Conservation (phyloP, 225 moss, liverwort and hornwort species). For the Sphagnum tenellum region DNA sequence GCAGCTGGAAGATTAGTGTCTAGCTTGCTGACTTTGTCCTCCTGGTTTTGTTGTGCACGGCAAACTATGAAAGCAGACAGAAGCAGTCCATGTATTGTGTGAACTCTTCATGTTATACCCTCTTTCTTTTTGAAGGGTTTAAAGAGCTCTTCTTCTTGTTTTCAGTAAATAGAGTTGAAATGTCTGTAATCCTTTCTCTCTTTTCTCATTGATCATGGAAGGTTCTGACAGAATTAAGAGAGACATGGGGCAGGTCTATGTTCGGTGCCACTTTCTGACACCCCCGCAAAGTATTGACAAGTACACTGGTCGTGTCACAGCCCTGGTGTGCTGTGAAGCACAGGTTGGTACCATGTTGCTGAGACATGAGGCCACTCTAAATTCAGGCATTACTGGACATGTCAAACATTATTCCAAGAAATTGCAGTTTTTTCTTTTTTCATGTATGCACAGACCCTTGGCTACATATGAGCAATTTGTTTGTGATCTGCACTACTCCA, state of each 20-base stretch:
- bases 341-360: slow-evolving; percentile 34
- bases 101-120: no score
- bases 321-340: slow-evolving; percentile 94
- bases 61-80: no score
- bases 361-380: no score
- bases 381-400: no score
- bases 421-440: no score
- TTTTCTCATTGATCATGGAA: not conserved
- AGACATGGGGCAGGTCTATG: slow-evolving; percentile 53
- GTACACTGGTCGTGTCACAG: slow-evolving; percentile 78
- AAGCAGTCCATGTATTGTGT: no score
- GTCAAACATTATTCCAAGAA: no score
- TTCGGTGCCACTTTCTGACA: slow-evolving; percentile 81
- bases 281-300: slow-evolving; percentile 87
- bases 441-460: no score
- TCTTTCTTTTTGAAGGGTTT: not conserved
- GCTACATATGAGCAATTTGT: no score
- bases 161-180: not conserved
- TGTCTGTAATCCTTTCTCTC: not conserved
- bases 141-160: not conserved
- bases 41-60: not conserved
- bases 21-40: not conserved
- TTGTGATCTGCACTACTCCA: no score
- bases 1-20: no score
- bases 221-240: no score